A percentile compares a stretch with the other conserved stretches of the same genome.
phyloP scores from a whole-genome alignment of 2,329 filamentous ascomycete species.

The Stachybotrys chlorohalonatus region DNA sequence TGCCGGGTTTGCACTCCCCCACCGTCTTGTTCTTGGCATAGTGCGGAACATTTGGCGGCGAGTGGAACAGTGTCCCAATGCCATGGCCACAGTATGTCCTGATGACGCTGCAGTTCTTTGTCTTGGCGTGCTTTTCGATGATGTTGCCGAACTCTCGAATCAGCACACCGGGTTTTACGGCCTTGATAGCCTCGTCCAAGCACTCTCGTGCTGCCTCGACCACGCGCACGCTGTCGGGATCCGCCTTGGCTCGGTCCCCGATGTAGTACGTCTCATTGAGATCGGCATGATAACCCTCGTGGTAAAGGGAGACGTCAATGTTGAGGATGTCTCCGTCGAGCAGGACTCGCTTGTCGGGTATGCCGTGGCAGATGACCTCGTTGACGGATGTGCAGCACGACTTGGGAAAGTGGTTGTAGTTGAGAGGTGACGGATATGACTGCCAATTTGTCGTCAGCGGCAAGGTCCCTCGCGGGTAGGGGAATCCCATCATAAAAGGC shows the following conservation, averaged over 20 bases:
- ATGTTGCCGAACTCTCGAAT: slow-evolving; percentile 90
- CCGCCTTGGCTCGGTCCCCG: slow-evolving; percentile 73
- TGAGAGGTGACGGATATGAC: slow-evolving; percentile 91
- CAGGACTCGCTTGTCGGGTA: slow-evolving; percentile 81
- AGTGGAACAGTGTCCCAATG: slow-evolving; percentile 89
- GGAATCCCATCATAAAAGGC: neutral
- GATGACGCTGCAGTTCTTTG: slow-evolving; percentile 77
- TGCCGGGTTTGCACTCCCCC: slow-evolving; percentile 85
- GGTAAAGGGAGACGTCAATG: slow-evolving; percentile 90
- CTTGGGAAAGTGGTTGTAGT: slow-evolving; percentile 95
- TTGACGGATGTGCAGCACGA: slow-evolving; percentile 95
- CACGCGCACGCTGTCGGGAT: slow-evolving; percentile 81
- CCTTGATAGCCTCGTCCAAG: slow-evolving; percentile 79
- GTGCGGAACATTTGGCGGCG: slow-evolving; percentile 87
- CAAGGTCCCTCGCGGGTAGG: neutral
- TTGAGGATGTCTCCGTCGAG: slow-evolving; percentile 94
- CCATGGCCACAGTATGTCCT: slow-evolving; percentile 95
- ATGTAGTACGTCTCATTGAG: slow-evolving; percentile 99
- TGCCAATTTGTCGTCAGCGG: slow-evolving; percentile 24
- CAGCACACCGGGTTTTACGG: slow-evolving; percentile 86
- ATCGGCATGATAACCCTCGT: slow-evolving; percentile 91
- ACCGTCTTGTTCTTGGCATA: slow-evolving; percentile 98
- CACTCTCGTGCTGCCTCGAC: slow-evolving; percentile 86
- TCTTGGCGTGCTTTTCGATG: slow-evolving; percentile 93
- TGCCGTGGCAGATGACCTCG: slow-evolving; percentile 98